Evolutionary conservation across 805 yeast species (phyloP).

Genomic region (Nematodospora valgi): DNA sequence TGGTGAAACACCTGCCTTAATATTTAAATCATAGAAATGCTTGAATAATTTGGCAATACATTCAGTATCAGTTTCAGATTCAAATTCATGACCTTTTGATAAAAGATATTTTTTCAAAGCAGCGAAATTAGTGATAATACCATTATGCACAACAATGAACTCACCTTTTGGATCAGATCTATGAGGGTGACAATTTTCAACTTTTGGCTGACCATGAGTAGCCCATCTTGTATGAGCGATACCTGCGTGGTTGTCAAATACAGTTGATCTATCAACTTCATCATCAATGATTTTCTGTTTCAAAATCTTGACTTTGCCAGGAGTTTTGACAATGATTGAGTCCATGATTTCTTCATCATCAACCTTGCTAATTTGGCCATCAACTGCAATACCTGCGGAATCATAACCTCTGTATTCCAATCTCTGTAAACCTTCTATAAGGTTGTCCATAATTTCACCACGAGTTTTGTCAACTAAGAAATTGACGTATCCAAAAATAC

Average conservation of each 20-base stretch:
- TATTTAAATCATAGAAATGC: slow-evolving; percentile 78
- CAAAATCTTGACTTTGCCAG: slow-evolving; percentile 86
- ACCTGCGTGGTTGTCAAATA: slow-evolving; percentile 84
- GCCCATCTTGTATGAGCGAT: slow-evolving; percentile 99
- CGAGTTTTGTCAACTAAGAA: slow-evolving; percentile 87
- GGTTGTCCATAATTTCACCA: slow-evolving; percentile 87
- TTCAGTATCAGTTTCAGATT: slow-evolving; percentile 95
- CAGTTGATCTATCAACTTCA: slow-evolving; percentile 55
- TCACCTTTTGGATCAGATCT: slow-evolving; percentile 79
- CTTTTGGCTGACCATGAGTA: slow-evolving; percentile 93
- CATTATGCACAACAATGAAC: slow-evolving; percentile 93
- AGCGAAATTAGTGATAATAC: slow-evolving; percentile 94
- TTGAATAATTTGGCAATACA: slow-evolving; percentile 94
- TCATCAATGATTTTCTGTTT: slow-evolving; percentile 55
- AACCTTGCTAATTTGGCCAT: slow-evolving; percentile 23
- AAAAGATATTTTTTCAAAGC: slow-evolving; percentile 80
- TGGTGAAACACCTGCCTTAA: slow-evolving; percentile 67
- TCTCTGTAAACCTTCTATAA: slow-evolving; percentile 79
- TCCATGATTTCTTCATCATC: slow-evolving; percentile 57
- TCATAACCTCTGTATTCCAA: slow-evolving; percentile 98
- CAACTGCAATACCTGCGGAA: slow-evolving; percentile 94
- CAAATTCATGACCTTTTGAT: slow-evolving; percentile 78
- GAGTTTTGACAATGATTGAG: slow-evolving; percentile 75
- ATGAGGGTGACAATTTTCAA: slow-evolving; percentile 92
- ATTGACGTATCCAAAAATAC: slow-evolving; percentile 97